Base-by-base conservation (phyloP, 805 yeast genomes). In the Barnettozyma populi region DNA sequence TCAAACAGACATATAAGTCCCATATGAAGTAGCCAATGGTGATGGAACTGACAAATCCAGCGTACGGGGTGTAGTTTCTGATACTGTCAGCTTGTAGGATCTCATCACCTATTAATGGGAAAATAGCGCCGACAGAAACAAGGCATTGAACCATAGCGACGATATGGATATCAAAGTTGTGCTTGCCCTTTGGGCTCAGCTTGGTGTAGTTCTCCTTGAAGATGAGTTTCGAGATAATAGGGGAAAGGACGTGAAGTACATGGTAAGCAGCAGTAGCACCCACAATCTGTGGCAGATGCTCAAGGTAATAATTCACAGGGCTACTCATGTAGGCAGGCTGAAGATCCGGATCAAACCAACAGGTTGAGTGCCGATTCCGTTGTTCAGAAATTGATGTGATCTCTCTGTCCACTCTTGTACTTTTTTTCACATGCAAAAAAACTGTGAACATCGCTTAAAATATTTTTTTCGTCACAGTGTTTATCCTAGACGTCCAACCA, bases 1-100 rank as follows among this genome's bases (percentile, higher is more conserved):
- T 67, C 8, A 81, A 7, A 62, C 97, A 90, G 47, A 90, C 82
- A 49, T 69, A 66, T 34, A 84, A 52, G 66, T 94, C 99, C 99
- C 99, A 94, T 20, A 88, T 55, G 63, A 94, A 94, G 69, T 94
- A 94, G 2, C 98, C 99, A 9, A 74, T 62, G 9, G 95, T 82
- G 47, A 84, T 60, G 1, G 97, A 74, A 13, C 83, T 70, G 6
- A 86, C 86, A 58, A 90, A 73, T 0, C 88, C 89, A 1, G 82
- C 82, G 60, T 79, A 86, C n/a, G 87, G 86, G 46, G 83, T 80
- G 61, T 78, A 75, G 41, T 89, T 90, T n/a, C 78, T 69, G 21
- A 86, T 67, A 6, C 84, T 75, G 59, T 82, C 79, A 11, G 60
- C 56, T 5, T 57, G 52, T 49, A 78, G 71, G 43, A 71, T 62